Percentiles rank a stretch among this genome's conserved stretches.
phyloP scores from a whole-genome alignment of 192 early-diverging fungal genomes.

The Backusella mclennaniae region DNA sequence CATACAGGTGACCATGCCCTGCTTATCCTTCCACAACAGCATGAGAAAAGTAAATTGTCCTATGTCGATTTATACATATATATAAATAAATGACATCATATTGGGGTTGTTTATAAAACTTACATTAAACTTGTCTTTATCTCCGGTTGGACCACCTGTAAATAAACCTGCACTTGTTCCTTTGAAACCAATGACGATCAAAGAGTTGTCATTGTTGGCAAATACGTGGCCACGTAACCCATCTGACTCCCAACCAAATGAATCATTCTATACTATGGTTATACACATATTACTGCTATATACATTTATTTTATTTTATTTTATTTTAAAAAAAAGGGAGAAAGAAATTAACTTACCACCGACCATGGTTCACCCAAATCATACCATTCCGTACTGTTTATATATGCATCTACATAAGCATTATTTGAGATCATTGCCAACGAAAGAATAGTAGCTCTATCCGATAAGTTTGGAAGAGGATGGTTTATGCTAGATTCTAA shows the following conservation, averaged over 20 bases:
- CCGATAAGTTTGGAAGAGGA: slow-evolving; percentile 65
- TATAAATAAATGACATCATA: slow-evolving; percentile 7
- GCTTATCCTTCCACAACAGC: slow-evolving; percentile 93
- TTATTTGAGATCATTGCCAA: slow-evolving; percentile 84
- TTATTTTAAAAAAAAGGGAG: neutral
- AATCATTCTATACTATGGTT: slow-evolving; percentile 25
- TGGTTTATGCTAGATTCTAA: slow-evolving; percentile 13
- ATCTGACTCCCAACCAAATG: slow-evolving; percentile 58
- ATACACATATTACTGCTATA: neutral
- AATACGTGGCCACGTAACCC: slow-evolving; percentile 77
- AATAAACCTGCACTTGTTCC: slow-evolving; percentile 63
- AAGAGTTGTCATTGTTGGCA: slow-evolving; percentile 56
- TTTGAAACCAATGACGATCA: slow-evolving; percentile 75
- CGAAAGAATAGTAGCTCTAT: slow-evolving; percentile 69
- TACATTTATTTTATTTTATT: neutral
- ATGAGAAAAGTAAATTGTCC: slow-evolving; percentile 95
- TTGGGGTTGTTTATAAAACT: slow-evolving; percentile 7
- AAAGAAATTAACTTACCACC: slow-evolving; percentile 36
- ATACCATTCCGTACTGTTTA: slow-evolving; percentile 60
- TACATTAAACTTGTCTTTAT: slow-evolving; percentile 73
- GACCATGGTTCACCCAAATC: slow-evolving; percentile 64
- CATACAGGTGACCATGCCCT: slow-evolving; percentile 85
- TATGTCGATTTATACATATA: slow-evolving; percentile 8
- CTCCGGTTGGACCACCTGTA: slow-evolving; percentile 65
- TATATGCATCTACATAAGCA: slow-evolving; percentile 70